Percentiles rank a stretch among this genome's conserved stretches.
Evolutionary conservation across 2,329 filamentous ascomycete genomes (phyloP).

Genomic region (Alternaria dauci): DNA sequence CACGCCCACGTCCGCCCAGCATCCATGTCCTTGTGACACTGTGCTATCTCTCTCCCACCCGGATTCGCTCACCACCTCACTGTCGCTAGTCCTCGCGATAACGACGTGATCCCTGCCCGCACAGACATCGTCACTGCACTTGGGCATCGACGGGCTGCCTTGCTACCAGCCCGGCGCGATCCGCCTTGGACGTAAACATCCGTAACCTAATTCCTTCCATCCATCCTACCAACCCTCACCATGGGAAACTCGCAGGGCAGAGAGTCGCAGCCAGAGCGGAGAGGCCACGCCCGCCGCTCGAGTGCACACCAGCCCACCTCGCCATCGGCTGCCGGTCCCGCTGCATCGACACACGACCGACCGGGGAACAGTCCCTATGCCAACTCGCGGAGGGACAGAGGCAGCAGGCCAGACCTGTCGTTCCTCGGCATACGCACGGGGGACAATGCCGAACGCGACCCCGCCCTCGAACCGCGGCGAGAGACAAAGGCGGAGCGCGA

Average conservation of each 20-base stretch:
- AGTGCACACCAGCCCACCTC: conserved; percentile 45
- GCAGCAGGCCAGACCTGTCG: conserved; percentile 66
- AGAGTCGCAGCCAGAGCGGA: conserved; percentile 52
- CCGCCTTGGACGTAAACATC: conserved; percentile 17
- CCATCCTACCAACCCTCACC: conserved; percentile 17
- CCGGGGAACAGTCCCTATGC: conserved; percentile 50
- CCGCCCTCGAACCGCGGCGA: conserved; percentile 67
- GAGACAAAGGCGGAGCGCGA: conserved; percentile 94
- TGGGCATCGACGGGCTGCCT: conserved; percentile 27
- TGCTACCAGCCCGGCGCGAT: conserved; percentile 31
- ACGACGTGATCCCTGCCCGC: conserved; percentile 25
- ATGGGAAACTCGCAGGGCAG: conserved; percentile 61
- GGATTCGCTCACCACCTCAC: conserved; percentile 24
- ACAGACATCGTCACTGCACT: conserved; percentile 23
- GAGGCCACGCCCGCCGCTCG: conserved; percentile 45
- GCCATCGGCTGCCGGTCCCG: conserved; percentile 38
- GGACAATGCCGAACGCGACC: conserved; percentile 59
- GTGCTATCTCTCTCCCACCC: conserved; percentile 33
- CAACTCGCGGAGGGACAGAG: conserved; percentile 58
- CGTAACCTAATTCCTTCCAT: conserved; percentile 9
- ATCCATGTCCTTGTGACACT: conserved; percentile 52
- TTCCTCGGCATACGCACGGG: conserved; percentile 66
- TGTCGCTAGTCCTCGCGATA: conserved; percentile 20
- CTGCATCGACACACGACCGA: conserved; percentile 37
- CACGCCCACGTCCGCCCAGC: conserved; percentile 25